Conservation (phyloP, 2,329 filamentous ascomycete genomes). For the Phoma sp. region DNA sequence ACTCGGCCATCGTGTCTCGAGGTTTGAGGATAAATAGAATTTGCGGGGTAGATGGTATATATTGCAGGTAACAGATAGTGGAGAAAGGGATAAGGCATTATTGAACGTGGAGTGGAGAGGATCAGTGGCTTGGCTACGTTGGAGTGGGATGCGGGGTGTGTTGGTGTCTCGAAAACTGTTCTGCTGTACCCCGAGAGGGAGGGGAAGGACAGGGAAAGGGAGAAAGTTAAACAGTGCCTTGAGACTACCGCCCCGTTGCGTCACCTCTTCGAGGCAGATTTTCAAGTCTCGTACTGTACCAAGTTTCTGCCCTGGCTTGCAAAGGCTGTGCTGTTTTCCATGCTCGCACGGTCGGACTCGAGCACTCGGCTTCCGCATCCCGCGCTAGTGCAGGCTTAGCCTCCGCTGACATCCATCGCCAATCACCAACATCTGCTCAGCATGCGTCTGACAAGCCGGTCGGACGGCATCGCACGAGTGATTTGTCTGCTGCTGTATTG, state of each 20-base stretch:
- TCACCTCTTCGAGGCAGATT: too few relatives aligned
- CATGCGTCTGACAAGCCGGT: not conserved
- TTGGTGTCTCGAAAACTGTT: too few relatives aligned
- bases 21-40: not conserved
- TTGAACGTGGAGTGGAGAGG: too few relatives aligned
- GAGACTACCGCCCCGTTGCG: too few relatives aligned
- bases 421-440: not conserved
- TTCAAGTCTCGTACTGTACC: too few relatives aligned
- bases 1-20: slow-evolving; percentile 40
- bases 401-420: not conserved
- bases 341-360: not conserved
- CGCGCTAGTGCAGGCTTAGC: not conserved
- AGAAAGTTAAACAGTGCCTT: too few relatives aligned
- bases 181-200: too few relatives aligned
- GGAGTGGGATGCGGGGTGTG: too few relatives aligned
- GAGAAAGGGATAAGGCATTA: not conserved
- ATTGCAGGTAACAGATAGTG: not conserved
- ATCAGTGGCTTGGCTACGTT: too few relatives aligned
- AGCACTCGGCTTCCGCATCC: not conserved
- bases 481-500: not conserved
- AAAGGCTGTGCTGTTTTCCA: too few relatives aligned
- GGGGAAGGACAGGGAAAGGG: too few relatives aligned
- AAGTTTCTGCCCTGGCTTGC: too few relatives aligned
- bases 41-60: not conserved
- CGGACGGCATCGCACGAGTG: not conserved